Conservation (phyloP, 768 basidiomycete species). For the Tricholoma furcatifolium region DNA sequence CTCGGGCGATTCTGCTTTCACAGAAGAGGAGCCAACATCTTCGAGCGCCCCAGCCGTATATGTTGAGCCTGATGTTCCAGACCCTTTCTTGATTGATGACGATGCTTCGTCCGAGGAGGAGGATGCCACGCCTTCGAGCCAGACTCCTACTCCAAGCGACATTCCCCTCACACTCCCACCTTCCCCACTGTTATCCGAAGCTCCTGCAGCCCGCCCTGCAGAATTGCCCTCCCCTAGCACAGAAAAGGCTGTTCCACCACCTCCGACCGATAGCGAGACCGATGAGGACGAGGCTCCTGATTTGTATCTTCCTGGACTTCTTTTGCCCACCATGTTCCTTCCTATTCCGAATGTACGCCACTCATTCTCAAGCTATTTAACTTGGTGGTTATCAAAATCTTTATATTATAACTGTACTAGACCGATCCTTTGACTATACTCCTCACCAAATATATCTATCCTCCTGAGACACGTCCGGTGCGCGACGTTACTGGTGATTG, state of each 20-base stretch:
- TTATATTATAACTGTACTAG: slow-evolving; percentile 53
- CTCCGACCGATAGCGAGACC: slow-evolving; percentile 38
- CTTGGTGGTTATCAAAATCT: slow-evolving; percentile 61
- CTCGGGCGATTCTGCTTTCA: neutral
- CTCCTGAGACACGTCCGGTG: slow-evolving; percentile 69
- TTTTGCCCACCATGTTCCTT: slow-evolving; percentile 76
- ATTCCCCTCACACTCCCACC: slow-evolving; percentile 39
- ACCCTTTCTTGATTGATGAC: slow-evolving; percentile 66
- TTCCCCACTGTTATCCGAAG: slow-evolving; percentile 21
- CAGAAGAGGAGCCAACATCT: slow-evolving; percentile 21
- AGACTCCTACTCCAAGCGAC: slow-evolving; percentile 39
- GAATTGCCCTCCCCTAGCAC: slow-evolving; percentile 36
- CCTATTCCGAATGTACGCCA: slow-evolving; percentile 87
- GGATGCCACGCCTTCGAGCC: slow-evolving; percentile 22
- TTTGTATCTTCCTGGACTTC: slow-evolving; percentile 66
- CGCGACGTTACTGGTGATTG: slow-evolving; percentile 78
- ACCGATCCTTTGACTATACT: slow-evolving; percentile 82
- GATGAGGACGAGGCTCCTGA: slow-evolving; percentile 56
- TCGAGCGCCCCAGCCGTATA: slow-evolving; percentile 29
- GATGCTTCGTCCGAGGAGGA: slow-evolving; percentile 42
- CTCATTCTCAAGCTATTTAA: slow-evolving; percentile 46
- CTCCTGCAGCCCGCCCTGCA: slow-evolving; percentile 17
- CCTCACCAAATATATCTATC: slow-evolving; percentile 79
- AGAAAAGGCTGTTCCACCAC: slow-evolving; percentile 58
- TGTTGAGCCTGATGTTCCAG: slow-evolving; percentile 49